These are phyloP conservation scores for Penicillium psychrosexuale DNA, from an alignment of 2,329 filamentous ascomycete species.

Conservation along the genomic window DNA sequence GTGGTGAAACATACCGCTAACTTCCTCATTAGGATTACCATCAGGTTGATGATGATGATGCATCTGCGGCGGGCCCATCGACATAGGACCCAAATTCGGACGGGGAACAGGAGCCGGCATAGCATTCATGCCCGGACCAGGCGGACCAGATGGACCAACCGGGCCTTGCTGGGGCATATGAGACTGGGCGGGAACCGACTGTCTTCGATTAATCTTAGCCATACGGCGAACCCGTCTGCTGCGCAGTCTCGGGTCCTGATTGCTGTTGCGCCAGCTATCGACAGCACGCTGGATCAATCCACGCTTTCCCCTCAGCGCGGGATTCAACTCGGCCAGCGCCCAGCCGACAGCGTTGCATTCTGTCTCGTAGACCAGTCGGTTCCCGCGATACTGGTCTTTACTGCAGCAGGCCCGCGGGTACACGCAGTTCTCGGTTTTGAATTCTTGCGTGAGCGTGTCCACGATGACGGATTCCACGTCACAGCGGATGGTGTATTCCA, in stretches of 20 bases:
- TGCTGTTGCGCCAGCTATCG: constrained; percentile 98
- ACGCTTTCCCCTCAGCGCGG: constrained; percentile 84
- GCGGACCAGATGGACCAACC: constrained; percentile 21
- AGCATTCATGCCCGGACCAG: constrained; percentile 56
- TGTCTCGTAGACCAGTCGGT: constrained; percentile 92
- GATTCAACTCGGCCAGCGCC: constrained; percentile 91
- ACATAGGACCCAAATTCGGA: constrained; percentile 55
- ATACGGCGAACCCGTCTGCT: constrained; percentile 89
- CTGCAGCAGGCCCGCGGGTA: constrained; percentile 92
- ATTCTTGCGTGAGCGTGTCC: constrained; percentile 77
- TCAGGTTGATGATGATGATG: constrained; percentile 72
- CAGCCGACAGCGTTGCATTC: constrained; percentile 99
- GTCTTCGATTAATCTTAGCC: constrained; percentile 92
- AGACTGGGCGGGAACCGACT: constrained; percentile 61
- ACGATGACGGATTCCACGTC: constrained; percentile 96
- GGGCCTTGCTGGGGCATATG: constrained; percentile 41
- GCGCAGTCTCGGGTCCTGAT: constrained; percentile 86
- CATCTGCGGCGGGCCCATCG: constrained; percentile 64
- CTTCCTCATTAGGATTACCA: constrained; percentile 63
- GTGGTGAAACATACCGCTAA: constrained; percentile 98
- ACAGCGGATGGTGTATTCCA: constrained; percentile 98
- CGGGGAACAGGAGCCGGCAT: constrained; percentile 50
- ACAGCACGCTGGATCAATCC: constrained; percentile 95
- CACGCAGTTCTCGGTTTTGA: constrained; percentile 98
- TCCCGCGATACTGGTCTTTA: constrained; percentile 95